Evolutionary conservation across 805 yeast species (phyloP), one percentile per base, ranked within the genome.

Genomic region (Alloascoidea hylecoeti): DNA sequence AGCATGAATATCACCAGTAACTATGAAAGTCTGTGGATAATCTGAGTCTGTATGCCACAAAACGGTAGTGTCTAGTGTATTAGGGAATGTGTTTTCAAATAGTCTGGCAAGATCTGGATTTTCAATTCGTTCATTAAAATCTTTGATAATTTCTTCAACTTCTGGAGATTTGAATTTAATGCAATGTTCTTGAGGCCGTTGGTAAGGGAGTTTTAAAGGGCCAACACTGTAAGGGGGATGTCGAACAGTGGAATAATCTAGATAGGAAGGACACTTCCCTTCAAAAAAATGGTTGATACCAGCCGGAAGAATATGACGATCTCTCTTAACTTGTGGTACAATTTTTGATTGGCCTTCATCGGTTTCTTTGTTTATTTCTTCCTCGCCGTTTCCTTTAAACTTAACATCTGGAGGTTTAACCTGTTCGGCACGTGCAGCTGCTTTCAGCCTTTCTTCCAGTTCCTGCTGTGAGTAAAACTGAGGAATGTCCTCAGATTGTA

Each of bases 1-100:
- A 2, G 95, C 95, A 53, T 83, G 86, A 40, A 85, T 85, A 51
- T 85, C 96, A 5, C 96, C 96, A 0, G 96, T 85, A 19, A 84
- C 89, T 1, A 85, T 70, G 55, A 85, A 85, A 1, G 94, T 65
- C 43, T 75, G 71, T 0, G 86, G 71, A 16, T 41, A 44, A 36
- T 39, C 32, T 40, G 45, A 36, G 34, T 34, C 33, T 2, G 50
- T 45, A 53, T 78, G 84, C 83, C 85, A 85, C 39, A 81, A 61
- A 36, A 85, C 72, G 0, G 95, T 84, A 1, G 95, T 85, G 49
- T 85, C 96, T 38, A 85, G 58, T 0, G 96, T 85, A 52, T 85
- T 85, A 4, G 96, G 95, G 41, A 84, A 66, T 34, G 89, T 67
- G 52, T 85, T 85, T 49, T 85, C 95, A 46, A 85, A 68, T 40